Conservation (phyloP, 2,329 filamentous ascomycete species). For the Calcarisporium arbuscula region DNA sequence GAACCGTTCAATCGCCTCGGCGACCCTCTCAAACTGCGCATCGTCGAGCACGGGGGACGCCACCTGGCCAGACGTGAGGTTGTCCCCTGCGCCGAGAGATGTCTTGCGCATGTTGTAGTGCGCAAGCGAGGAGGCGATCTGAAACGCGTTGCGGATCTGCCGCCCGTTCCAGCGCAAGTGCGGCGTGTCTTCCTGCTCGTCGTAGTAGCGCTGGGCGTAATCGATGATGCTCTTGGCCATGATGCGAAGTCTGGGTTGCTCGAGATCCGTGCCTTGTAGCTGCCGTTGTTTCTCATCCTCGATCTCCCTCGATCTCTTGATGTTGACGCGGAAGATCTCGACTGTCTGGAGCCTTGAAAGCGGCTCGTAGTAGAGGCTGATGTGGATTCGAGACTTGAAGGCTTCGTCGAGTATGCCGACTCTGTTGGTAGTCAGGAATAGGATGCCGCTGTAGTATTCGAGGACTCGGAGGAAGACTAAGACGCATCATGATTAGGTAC, state of each 20-base stretch:
- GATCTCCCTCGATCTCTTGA: conserved; percentile 15
- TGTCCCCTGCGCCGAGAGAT: no score
- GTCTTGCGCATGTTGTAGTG: no score
- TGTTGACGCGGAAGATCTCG: conserved; percentile 10
- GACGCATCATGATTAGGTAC: no score
- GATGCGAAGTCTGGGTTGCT: background rate
- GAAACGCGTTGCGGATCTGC: conserved; percentile 13
- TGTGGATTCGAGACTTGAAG: conserved; percentile 28
- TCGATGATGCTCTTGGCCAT: conserved; percentile 1
- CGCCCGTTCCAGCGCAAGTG: conserved; percentile 12
- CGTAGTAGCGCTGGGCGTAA: conserved; percentile 1
- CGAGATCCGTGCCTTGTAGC: no score
- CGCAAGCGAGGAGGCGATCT: conserved; percentile 5
- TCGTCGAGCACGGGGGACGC: no score
- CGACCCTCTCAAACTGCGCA: no score
- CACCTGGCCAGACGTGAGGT: no score
- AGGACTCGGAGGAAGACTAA: no score
- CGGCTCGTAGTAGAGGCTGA: conserved; percentile 10
- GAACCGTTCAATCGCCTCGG: no score
- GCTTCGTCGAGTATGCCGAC: no score
- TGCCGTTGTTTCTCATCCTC: conserved; percentile 6
- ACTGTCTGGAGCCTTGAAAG: conserved; percentile 4
- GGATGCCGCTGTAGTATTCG: no score
- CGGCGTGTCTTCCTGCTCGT: background rate
- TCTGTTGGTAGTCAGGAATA: no score